Conservation (phyloP, 2,329 filamentous ascomycete genomes). For the Cladophialophora chaetospira region DNA sequence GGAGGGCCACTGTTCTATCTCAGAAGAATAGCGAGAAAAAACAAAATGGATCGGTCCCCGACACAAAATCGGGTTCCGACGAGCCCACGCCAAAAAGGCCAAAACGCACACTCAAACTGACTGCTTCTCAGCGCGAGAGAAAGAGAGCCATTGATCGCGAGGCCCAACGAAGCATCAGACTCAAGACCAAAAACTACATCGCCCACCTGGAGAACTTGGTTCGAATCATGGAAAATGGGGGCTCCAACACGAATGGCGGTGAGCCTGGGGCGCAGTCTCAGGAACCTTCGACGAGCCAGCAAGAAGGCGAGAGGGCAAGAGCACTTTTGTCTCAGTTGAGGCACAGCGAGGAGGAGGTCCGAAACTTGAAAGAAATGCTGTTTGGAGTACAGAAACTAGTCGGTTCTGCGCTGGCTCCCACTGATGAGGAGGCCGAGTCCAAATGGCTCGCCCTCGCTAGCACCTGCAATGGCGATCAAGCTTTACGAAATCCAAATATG, state of each 20-base stretch:
- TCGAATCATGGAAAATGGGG: constrained; percentile 18
- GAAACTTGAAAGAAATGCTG: constrained; percentile 13
- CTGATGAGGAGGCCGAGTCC: not conserved
- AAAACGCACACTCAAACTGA: constrained; percentile 17
- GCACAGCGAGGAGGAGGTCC: constrained; percentile 22
- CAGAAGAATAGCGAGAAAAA: not conserved
- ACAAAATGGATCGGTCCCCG: not conserved
- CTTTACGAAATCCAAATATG: not conserved
- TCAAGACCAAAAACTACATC: constrained; percentile 26
- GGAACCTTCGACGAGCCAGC: not conserved
- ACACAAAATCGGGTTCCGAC: not conserved
- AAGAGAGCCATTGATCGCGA: constrained; percentile 25
- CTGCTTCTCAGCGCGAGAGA: constrained; percentile 21
- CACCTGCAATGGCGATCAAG: not conserved
- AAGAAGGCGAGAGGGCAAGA: constrained; percentile 10
- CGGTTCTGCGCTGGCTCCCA: constrained; percentile 4
- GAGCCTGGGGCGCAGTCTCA: not conserved
- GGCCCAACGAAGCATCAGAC: constrained; percentile 21
- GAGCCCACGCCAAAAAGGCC: constrained; percentile 14
- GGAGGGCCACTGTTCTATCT: constrained; percentile 1
- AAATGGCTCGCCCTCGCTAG: not conserved
- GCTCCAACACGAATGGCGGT: not conserved
- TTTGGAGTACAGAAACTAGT: constrained; percentile 17
- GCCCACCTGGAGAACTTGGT: constrained; percentile 24
- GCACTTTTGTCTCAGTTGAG: constrained; percentile 14